Base-by-base conservation (phyloP, 2,329 filamentous ascomycete genomes). In the Diaporthe australafricana region DNA sequence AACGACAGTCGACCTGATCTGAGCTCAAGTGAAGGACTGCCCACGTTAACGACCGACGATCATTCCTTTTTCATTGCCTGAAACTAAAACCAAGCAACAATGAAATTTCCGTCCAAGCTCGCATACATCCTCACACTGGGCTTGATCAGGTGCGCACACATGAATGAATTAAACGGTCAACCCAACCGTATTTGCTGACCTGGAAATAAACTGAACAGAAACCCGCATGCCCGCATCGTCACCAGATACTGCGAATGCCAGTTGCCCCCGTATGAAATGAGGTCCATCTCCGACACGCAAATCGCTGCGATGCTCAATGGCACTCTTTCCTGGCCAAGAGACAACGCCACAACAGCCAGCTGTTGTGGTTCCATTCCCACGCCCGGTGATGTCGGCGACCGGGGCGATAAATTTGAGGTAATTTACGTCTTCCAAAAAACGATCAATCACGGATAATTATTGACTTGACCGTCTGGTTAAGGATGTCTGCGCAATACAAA, bases 241-340 rank as follows among this genome's bases (percentile, higher is more conserved):
- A 50, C 45, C 42, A 65, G 30, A 38, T 45, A 50, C 16, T 65
- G 60, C 45, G 60, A 65, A 30, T 65, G 60, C 60, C 60, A 65
- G n/a, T 38, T 42, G 14, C 42, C 60, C 22, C 42, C 35, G 2
- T 50, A 45, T 30, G 47, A 50, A n/a, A 12, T 65, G 5, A 16
- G 35, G 4, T 30, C 12, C 5, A 14, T 65, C 5, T 35, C 42
- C 2, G 7, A 20, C 14, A 22, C 27, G 2, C 30, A 50, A 3
- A 50, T 65, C 16, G 60, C 48, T 8, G 20, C 30, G 4, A 38
- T 65, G 30, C 45, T 67, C 5, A 2, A 20, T 17, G 63, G 63
- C 48, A 67, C 35, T 17, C 6, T 67, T 14, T 6, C 38, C 4
- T 67, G 35, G 20, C 63, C 63, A 16, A 67, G 11, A 9, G 63